Conservation (phyloP, 441 rosid genomes). For the Eutrema salsugineum region DNA sequence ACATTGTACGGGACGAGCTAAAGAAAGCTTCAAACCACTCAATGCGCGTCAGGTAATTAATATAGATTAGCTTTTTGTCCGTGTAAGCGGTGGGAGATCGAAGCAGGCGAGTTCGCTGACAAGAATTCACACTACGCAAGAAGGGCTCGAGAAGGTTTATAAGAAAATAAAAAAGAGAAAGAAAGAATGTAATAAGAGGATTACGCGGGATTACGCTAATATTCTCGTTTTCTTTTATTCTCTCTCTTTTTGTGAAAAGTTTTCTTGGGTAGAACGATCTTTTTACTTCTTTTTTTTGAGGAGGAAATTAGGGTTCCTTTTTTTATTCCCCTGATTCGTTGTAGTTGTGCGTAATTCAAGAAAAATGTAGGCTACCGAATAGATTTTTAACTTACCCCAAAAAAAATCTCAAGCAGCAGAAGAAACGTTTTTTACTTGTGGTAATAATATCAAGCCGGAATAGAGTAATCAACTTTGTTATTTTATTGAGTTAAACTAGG, state of each 20-base stretch:
- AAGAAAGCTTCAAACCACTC: not conserved
- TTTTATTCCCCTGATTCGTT: not conserved
- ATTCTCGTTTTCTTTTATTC: not conserved
- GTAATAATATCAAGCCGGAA: no score
- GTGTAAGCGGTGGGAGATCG: not conserved
- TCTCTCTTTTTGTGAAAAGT: not conserved
- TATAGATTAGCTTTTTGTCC: not conserved
- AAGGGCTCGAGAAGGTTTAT: not conserved
- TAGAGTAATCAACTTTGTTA: no score
- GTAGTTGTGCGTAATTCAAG: not conserved
- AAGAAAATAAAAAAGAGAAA: not conserved
- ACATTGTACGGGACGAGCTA: constrained; percentile 35
- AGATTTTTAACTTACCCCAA: no score
- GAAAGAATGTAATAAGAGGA: constrained; percentile 16
- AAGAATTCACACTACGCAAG: not conserved
- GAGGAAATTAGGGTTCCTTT: not conserved
- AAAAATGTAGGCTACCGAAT: not conserved
- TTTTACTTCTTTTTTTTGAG: not conserved
- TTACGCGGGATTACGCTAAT: not conserved
- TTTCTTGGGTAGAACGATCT: not conserved
- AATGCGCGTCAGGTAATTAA: not conserved
- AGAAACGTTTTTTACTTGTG: no score
- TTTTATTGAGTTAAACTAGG: no score
- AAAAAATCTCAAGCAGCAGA: no score
- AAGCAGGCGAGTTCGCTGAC: not conserved